These are phyloP conservation scores for Coemansia pectinata DNA, from an alignment of 192 early-diverging fungal genomes.

Conservation along the genomic window DNA sequence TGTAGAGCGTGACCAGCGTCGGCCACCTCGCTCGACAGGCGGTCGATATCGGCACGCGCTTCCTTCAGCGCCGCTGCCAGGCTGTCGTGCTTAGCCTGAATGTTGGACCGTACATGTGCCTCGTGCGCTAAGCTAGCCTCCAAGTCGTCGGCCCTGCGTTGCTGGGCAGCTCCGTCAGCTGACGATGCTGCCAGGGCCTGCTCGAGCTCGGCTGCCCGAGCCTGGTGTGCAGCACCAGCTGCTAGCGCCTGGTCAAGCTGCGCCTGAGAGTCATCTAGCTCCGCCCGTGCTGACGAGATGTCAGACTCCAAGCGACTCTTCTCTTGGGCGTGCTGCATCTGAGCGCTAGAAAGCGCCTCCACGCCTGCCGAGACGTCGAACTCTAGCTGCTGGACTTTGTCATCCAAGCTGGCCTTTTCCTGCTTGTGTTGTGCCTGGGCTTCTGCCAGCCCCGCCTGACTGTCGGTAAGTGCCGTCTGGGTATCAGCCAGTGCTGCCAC, in stretches of 20 bases:
- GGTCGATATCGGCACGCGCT: conserved; percentile 14
- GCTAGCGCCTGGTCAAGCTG: not conserved
- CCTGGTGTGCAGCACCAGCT: not conserved
- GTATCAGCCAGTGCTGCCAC: not conserved
- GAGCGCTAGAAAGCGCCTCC: not conserved
- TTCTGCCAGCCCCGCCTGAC: conserved; percentile 12
- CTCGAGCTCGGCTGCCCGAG: conserved; percentile 13
- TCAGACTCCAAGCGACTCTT: not conserved
- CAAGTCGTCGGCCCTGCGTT: conserved; percentile 25
- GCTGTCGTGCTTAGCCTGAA: conserved; percentile 38
- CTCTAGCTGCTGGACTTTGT: not conserved
- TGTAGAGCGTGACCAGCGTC: conserved; percentile 5
- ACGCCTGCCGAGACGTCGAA: not conserved
- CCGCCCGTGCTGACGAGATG: not conserved
- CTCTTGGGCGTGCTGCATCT: conserved; percentile 1
- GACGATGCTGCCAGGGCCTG: conserved; percentile 2
- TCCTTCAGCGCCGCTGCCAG: conserved; percentile 30
- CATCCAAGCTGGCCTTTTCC: not conserved
- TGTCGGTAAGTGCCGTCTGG: not conserved
- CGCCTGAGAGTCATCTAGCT: not conserved
- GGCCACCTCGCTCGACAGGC: conserved; percentile 4
- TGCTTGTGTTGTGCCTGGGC: conserved; percentile 12
- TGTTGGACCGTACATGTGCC: conserved; percentile 30
- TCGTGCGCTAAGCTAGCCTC: conserved; percentile 36
- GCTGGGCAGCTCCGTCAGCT: not conserved